These are phyloP conservation scores for Phoma sp. DNA, from an alignment of 2,329 filamentous ascomycete genomes.

Conservation along the genomic window DNA sequence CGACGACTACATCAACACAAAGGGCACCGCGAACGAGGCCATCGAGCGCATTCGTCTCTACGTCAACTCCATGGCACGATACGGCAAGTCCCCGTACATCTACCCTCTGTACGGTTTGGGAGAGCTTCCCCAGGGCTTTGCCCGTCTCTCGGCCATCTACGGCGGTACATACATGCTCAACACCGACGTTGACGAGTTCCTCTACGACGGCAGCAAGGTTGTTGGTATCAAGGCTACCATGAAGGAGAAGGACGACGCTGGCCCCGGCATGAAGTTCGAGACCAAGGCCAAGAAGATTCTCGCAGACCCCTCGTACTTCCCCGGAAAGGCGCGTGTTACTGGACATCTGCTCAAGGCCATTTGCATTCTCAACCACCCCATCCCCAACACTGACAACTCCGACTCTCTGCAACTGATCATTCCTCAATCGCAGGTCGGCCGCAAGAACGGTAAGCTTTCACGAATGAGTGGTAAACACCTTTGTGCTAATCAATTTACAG, in stretches of 20 bases:
- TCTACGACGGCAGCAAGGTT: conserved; percentile 86
- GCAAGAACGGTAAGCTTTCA: conserved; percentile 91
- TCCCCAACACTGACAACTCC: conserved; percentile 84
- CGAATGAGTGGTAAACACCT: no score
- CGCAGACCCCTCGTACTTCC: conserved; percentile 96
- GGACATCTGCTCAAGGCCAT: conserved; percentile 95
- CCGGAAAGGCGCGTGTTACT: conserved; percentile 82
- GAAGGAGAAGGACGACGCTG: conserved; percentile 80
- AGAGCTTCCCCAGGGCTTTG: conserved; percentile 97
- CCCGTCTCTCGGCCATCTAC: conserved; percentile 96
- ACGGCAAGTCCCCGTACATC: conserved; percentile 99
- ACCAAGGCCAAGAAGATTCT: conserved; percentile 97
- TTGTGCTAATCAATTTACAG: conserved; percentile 54
- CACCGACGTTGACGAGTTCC: conserved; percentile 87
- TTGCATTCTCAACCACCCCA: conserved; percentile 94
- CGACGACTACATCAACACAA: conserved; percentile 80
- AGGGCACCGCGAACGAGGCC: conserved; percentile 79
- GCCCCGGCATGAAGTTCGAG: conserved; percentile 84
- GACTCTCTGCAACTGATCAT: conserved; percentile 97
- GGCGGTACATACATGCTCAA: conserved; percentile 99
- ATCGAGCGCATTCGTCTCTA: conserved; percentile 94
- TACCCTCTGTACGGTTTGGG: conserved; percentile 97
- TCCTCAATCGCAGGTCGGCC: conserved; percentile 94
- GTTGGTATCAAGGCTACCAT: conserved; percentile 97
- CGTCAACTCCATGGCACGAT: conserved; percentile 95